Base-by-base conservation (phyloP, 768 basidiomycete genomes). In the Lentinula guzmanii region DNA sequence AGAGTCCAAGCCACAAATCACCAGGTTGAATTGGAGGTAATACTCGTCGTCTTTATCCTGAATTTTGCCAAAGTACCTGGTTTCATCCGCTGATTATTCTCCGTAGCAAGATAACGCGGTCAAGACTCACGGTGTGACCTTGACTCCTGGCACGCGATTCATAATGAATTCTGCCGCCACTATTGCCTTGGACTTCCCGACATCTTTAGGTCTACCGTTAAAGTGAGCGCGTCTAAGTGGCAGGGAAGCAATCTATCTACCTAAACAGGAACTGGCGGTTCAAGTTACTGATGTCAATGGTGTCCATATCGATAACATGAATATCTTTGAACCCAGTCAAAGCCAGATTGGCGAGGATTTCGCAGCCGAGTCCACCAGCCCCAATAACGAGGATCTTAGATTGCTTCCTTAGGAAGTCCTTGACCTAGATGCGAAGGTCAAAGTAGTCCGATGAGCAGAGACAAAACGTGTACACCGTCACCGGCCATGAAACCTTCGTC, bases 261-360 rank as follows among this genome's bases (percentile, higher is more conserved):
- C 97, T 85, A 79, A 99, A 99, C 24, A 99, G 79, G 73, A 99
- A 99, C 75, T 99, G 97, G 54, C 97, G 84, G 74, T 99, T 99
- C 65, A 99, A 81, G 74, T 99, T 99, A 70, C 95, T 98, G 70
- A 99, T 91, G 76, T 99, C 96, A 72, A 98, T 99, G 15, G 96
- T 98, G 79, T 99, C 96, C 95, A 99, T 98, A 80, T 99, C 97
- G 71, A 99, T 98, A 63, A 99, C 95, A 79, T 98, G 94, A 66
- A 98, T 97, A 69, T 98, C 92, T 74, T 90, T 92, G 86, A 98
- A 99, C 28, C 97, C 97, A 50, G 93, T 90, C 66, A 98, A 76
- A 24, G 97, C 96, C 54, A 99, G 84, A 74, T 98, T 97, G 62
- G 95, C 91, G 45, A 99, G 81, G 66, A 98, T 98, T 79, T 99